Conservation (phyloP, 495 filamentous ascomycete genomes). For the Lineolata rhizophorae region DNA sequence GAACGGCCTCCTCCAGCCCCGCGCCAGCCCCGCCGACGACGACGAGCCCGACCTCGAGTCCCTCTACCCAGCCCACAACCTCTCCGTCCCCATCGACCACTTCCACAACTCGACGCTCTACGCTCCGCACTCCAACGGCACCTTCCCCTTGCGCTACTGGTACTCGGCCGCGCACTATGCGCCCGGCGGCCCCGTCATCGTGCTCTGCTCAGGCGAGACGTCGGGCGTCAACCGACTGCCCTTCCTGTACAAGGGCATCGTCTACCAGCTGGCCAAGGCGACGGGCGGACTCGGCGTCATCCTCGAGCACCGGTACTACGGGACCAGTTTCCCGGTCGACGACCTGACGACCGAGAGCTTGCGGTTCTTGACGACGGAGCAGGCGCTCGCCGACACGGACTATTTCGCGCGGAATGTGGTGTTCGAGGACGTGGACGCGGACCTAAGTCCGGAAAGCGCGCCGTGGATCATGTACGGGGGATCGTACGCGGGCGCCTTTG, state of each 20-base stretch:
- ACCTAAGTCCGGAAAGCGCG: slow-evolving; percentile 32
- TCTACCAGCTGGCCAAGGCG: slow-evolving; percentile 34
- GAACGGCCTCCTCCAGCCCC: too few relatives aligned
- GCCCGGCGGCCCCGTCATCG: slow-evolving; percentile 48
- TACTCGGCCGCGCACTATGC: slow-evolving; percentile 45
- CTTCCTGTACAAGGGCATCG: slow-evolving; percentile 48
- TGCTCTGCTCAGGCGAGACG: slow-evolving; percentile 45
- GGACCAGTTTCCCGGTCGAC: slow-evolving; percentile 31
- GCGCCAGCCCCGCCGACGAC: too few relatives aligned
- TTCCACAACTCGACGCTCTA: slow-evolving; percentile 51
- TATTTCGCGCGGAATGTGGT: slow-evolving; percentile 48
- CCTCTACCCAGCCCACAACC: slow-evolving; percentile 35
- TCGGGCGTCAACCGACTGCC: slow-evolving; percentile 30
- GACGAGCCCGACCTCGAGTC: slow-evolving; percentile 18
- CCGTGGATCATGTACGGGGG: slow-evolving; percentile 55
- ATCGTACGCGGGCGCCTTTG: slow-evolving; percentile 51
- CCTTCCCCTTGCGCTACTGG: slow-evolving; percentile 48
- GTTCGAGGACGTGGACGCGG: slow-evolving; percentile 36
- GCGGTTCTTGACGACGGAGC: slow-evolving; percentile 55
- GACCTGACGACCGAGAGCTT: slow-evolving; percentile 41
- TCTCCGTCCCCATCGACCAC: slow-evolving; percentile 50
- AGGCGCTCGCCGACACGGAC: slow-evolving; percentile 47
- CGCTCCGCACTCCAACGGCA: slow-evolving; percentile 38
- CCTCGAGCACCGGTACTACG: slow-evolving; percentile 58
- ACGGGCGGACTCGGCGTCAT: slow-evolving; percentile 52